phyloP scores from a whole-genome alignment of 140 eudicot species.

The Oenanthe javanica region DNA sequence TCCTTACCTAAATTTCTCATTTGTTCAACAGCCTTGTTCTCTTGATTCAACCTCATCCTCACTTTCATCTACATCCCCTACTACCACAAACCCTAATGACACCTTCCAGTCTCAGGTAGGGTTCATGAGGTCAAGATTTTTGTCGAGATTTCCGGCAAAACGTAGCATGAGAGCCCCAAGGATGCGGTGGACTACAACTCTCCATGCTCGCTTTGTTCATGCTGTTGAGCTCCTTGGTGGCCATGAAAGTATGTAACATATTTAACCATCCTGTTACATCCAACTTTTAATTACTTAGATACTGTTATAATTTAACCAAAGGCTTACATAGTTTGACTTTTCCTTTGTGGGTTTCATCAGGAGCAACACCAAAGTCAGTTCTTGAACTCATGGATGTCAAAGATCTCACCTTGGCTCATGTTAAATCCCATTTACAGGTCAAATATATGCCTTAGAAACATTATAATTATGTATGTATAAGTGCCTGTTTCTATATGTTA shows the following conservation, averaged over 20 bases:
- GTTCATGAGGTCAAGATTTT: conserved; percentile 60
- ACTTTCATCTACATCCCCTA: conserved; percentile 24
- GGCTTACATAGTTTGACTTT: not conserved
- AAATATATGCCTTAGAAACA: no score
- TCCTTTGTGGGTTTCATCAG: conserved; percentile 28
- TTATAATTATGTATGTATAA: no score
- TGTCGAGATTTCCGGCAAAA: conserved; percentile 65
- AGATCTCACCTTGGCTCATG: conserved; percentile 97
- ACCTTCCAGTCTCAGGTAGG: conserved; percentile 19
- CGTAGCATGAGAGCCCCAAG: conserved; percentile 94
- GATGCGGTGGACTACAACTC: conserved; percentile 94
- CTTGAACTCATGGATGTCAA: conserved; percentile 99
- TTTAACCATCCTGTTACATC: not conserved
- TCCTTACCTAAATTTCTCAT: conserved; percentile 28
- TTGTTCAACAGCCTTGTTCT: conserved; percentile 24
- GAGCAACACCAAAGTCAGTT: conserved; percentile 98
- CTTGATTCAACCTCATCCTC: conserved; percentile 18
- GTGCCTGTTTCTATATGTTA: not conserved
- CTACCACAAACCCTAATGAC: conserved; percentile 24
- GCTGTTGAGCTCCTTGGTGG: conserved; percentile 99
- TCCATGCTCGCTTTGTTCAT: conserved; percentile 90
- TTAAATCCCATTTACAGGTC: conserved; percentile 96
- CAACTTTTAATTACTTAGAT: not conserved
- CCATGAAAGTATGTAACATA: conserved; percentile 65
- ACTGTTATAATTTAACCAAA: not conserved